phyloP scores from a whole-genome alignment of 495 filamentous ascomycete species.

The Mytilinidion resinicola region DNA sequence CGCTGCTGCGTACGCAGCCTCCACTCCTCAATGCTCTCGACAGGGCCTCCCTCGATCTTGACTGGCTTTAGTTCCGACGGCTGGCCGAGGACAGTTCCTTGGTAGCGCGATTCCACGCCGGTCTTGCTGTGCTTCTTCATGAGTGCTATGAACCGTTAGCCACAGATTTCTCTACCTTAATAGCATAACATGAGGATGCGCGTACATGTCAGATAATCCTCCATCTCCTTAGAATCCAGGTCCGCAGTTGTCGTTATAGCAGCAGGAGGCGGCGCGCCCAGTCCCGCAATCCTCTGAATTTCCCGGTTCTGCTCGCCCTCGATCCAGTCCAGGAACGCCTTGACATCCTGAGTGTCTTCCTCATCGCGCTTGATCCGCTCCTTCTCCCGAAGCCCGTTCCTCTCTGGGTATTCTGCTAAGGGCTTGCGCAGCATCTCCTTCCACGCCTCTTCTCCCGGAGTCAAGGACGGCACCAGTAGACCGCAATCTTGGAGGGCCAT shows the following conservation, averaged over 20 bases:
- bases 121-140: slow-evolving; percentile 83
- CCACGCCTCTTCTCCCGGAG: slow-evolving; percentile 53
- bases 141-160: slow-evolving; percentile 37
- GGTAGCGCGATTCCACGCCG: slow-evolving; percentile 71
- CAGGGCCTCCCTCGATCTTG: slow-evolving; percentile 64
- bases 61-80: slow-evolving; percentile 59
- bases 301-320: slow-evolving; percentile 60
- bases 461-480: slow-evolving; percentile 56
- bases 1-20: slow-evolving; percentile 13
- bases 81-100: slow-evolving; percentile 71
- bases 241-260: slow-evolving; percentile 37
- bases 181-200: neutral
- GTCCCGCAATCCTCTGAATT: slow-evolving; percentile 62
- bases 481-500: slow-evolving; percentile 74
- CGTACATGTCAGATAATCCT: slow-evolving; percentile 67
- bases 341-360: slow-evolving; percentile 70
- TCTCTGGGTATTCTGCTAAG: slow-evolving; percentile 27
- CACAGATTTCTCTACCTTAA: neutral
- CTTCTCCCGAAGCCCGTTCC: slow-evolving; percentile 19
- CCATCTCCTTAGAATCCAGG: slow-evolving; percentile 47
- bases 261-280: slow-evolving; percentile 29
- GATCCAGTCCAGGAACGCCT: slow-evolving; percentile 68
- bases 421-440: slow-evolving; percentile 33
- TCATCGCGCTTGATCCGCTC: slow-evolving; percentile 39
- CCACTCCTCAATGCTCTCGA: slow-evolving; percentile 65